Conservation (phyloP, 1,284 basidiomycete genomes). For the Wallemia mellicola region DNA sequence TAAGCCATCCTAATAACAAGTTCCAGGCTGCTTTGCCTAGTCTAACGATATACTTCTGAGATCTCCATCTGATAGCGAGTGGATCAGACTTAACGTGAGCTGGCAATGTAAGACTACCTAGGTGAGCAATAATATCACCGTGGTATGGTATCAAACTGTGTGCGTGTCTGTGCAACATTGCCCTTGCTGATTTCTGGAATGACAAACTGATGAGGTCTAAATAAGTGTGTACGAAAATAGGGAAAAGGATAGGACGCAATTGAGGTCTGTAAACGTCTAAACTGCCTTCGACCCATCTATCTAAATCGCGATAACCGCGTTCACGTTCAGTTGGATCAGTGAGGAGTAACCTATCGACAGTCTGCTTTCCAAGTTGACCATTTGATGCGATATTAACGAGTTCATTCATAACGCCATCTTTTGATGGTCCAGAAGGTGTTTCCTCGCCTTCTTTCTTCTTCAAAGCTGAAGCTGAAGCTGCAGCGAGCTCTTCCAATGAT, state of each 20-base stretch:
- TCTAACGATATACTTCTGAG: slow-evolving; percentile 65
- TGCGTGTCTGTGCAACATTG: slow-evolving; percentile 44
- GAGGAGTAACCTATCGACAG: slow-evolving; percentile 20
- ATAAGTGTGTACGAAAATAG: slow-evolving; percentile 91
- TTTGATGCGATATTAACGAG: slow-evolving; percentile 14
- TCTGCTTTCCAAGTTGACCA: background rate
- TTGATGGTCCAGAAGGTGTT: slow-evolving; percentile 30
- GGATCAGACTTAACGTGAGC: slow-evolving; percentile 60
- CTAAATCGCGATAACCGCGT: slow-evolving; percentile 55
- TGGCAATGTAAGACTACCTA: slow-evolving; percentile 54
- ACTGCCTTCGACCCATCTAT: slow-evolving; percentile 76
- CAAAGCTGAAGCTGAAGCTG: slow-evolving; percentile 8
- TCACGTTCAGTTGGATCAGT: slow-evolving; percentile 69
- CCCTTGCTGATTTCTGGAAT: slow-evolving; percentile 23
- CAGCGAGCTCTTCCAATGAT: slow-evolving; percentile 13
- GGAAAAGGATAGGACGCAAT: slow-evolving; percentile 69
- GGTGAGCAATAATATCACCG: slow-evolving; percentile 37
- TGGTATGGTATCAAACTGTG: slow-evolving; percentile 39
- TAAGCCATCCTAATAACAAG: slow-evolving; percentile 81
- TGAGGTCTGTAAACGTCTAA: slow-evolving; percentile 76
- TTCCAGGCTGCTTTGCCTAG: slow-evolving; percentile 80
- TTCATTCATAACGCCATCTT: slow-evolving; percentile 23
- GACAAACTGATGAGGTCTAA: slow-evolving; percentile 39
- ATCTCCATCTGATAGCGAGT: slow-evolving; percentile 52
- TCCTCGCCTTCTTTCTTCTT: slow-evolving; percentile 27